Conservation (phyloP, 345 rosid species). For the Bruguiera gymnorhiza region DNA sequence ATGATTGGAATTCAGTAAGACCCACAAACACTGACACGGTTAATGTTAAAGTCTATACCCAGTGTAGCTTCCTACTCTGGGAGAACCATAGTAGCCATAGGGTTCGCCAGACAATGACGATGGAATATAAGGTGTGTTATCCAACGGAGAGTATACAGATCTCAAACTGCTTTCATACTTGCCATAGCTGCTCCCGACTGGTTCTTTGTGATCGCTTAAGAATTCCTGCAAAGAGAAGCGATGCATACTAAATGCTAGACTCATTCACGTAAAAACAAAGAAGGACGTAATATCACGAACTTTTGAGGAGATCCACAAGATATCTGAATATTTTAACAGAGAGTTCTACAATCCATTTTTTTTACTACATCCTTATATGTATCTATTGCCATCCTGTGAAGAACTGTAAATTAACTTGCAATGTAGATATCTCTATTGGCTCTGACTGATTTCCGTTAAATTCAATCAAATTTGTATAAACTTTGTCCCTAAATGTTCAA, state of each 20-base stretch:
- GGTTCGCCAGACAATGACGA: constrained; percentile 29
- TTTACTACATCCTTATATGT: too few species aligned
- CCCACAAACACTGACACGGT: neutral
- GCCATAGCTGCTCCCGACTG: constrained; percentile 33
- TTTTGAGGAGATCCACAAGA: too few species aligned
- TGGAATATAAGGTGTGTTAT: constrained; percentile 23
- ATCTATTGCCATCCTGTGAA: too few species aligned
- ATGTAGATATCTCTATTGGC: neutral
- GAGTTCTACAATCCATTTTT: too few species aligned
- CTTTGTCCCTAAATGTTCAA: neutral
- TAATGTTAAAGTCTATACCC: neutral
- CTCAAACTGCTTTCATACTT: constrained; percentile 34
- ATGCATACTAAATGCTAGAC: too few species aligned
- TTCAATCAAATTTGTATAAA: neutral
- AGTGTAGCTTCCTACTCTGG: constrained; percentile 13
- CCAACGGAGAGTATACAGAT: constrained; percentile 33
- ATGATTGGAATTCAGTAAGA: neutral
- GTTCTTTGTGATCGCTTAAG: constrained; percentile 39
- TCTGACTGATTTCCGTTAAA: neutral
- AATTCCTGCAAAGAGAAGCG: constrained; percentile 35
- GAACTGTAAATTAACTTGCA: neutral
- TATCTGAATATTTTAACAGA: too few species aligned
- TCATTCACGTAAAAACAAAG: too few species aligned
- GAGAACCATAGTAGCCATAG: constrained; percentile 27
- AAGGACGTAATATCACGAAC: too few species aligned